A percentile compares a stretch with the other conserved stretches of the same genome.
Evolutionary conservation across 371 early-diverging fungal species (phyloP).

Genomic region (Mucor racemosus): DNA sequence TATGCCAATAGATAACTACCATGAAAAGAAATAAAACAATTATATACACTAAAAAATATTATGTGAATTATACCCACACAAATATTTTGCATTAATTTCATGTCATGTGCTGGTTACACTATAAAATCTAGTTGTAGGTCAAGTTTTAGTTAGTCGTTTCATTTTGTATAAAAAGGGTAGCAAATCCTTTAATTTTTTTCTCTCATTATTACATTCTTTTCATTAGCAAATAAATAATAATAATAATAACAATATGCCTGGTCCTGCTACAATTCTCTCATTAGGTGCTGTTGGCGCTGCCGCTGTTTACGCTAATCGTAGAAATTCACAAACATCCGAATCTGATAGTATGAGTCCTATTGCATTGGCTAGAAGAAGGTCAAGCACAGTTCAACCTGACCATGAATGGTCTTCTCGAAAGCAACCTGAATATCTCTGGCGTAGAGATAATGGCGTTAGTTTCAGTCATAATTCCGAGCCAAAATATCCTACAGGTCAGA

Average conservation of each 20-base stretch:
- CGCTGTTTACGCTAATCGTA: constrained; percentile 34
- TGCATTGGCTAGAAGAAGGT: constrained; percentile 41
- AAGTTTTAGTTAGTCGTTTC: not conserved
- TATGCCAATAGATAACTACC: constrained; percentile 5
- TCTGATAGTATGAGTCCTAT: constrained; percentile 26
- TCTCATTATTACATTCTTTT: not conserved
- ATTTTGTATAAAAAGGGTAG: not conserved
- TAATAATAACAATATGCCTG: constrained; percentile 35
- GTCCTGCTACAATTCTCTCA: constrained; percentile 47
- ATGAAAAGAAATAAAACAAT: constrained; percentile 3
- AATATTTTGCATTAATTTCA: constrained; percentile 6
- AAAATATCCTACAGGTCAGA: constrained; percentile 33
- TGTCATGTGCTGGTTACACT: constrained; percentile 1
- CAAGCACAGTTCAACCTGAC: constrained; percentile 33
- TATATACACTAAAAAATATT: not conserved
- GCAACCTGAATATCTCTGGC: constrained; percentile 50
- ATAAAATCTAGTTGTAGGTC: not conserved
- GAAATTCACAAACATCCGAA: constrained; percentile 21
- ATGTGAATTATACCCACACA: constrained; percentile 3
- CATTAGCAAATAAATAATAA: not conserved
- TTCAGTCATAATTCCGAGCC: constrained; percentile 49
- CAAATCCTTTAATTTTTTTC: not conserved
- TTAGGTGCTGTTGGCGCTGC: constrained; percentile 52
- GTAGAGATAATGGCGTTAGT: constrained; percentile 48
- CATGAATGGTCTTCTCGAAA: constrained; percentile 36